Evolutionary conservation across 345 rosid species (phyloP).

Genomic region (Cardamine occulta): DNA sequence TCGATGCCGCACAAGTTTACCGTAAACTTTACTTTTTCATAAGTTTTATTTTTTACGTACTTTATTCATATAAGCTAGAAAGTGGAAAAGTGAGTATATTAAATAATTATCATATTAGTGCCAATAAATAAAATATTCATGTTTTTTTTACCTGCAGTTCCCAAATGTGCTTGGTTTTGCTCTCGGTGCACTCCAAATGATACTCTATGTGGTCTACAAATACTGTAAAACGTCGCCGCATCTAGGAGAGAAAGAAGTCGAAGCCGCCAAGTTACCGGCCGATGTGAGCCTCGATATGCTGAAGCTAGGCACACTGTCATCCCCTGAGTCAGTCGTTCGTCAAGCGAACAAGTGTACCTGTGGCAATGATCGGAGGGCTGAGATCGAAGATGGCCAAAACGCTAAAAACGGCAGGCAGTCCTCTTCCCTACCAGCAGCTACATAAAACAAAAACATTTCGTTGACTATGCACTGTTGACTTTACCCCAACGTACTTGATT

Average conservation of each 20-base stretch:
- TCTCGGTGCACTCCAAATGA: conserved; percentile 62
- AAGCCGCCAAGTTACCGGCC: conserved; percentile 41
- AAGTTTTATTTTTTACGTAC: conserved; percentile 49
- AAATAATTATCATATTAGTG: conserved; percentile 15
- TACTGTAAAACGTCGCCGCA: conserved; percentile 45
- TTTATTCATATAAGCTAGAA: conserved; percentile 46
- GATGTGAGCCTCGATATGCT: conserved; percentile 40
- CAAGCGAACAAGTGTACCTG: conserved; percentile 41
- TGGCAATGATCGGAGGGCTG: conserved; percentile 42
- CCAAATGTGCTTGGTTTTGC: conserved; percentile 57
- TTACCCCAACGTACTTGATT: conserved; percentile 32
- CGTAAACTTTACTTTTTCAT: conserved; percentile 48
- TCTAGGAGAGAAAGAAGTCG: conserved; percentile 43
- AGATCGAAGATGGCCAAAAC: conserved; percentile 26
- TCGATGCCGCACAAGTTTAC: conserved; percentile 62
- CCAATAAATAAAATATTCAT: background rate
- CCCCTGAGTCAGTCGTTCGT: conserved; percentile 40
- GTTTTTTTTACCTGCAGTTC: conserved; percentile 38
- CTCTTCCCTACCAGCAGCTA: conserved; percentile 32
- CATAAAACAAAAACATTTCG: conserved; percentile 20
- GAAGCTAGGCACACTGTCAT: conserved; percentile 40
- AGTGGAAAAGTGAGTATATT: conserved; percentile 40
- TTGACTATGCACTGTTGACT: conserved; percentile 42
- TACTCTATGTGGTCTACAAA: conserved; percentile 51
- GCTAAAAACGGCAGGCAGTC: conserved; percentile 39